phyloP scores from a whole-genome alignment of 2,329 filamentous ascomycete genomes.

The Clarireedia monteithiana region DNA sequence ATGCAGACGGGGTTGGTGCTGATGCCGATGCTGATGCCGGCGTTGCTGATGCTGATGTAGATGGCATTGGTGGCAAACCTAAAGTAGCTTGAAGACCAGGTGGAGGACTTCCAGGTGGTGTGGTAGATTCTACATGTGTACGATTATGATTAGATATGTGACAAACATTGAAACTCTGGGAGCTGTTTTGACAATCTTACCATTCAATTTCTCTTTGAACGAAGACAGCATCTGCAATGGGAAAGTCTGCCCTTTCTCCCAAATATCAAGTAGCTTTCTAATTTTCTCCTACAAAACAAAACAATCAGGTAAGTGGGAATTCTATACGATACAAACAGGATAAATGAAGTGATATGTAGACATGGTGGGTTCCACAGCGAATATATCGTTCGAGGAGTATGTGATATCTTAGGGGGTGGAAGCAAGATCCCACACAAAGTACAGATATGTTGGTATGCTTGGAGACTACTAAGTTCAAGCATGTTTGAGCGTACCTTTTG shows the following conservation, averaged over 20 bases:
- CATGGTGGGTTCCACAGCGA: not conserved
- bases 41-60: constrained; percentile 31
- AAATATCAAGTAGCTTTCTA: constrained; percentile 90
- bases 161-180: constrained; percentile 17
- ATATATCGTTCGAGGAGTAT: constrained; percentile 10
- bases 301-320: constrained; percentile 39
- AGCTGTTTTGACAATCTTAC: constrained; percentile 46
- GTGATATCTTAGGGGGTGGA: constrained; percentile 11
- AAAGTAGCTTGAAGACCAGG: constrained; percentile 34
- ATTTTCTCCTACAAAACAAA: constrained; percentile 77
- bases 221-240: constrained; percentile 68
- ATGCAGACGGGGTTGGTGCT: constrained; percentile 36
- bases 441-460: constrained; percentile 7
- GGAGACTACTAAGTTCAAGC: constrained; percentile 18
- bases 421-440: constrained; percentile 19
- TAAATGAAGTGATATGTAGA: constrained; percentile 1
- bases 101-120: constrained; percentile 53
- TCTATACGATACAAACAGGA: constrained; percentile 13
- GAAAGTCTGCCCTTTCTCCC: constrained; percentile 93
- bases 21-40: constrained; percentile 35
- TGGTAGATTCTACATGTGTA: constrained; percentile 57
- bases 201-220: constrained; percentile 73
- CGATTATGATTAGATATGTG: constrained; percentile 31
- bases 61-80: constrained; percentile 26
- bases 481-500: constrained; percentile 76